A percentile compares a stretch with the other conserved stretches of the same genome.
phyloP scores from a whole-genome alignment of 2,329 filamentous ascomycete genomes.

The Clonostachys rhizophaga region DNA sequence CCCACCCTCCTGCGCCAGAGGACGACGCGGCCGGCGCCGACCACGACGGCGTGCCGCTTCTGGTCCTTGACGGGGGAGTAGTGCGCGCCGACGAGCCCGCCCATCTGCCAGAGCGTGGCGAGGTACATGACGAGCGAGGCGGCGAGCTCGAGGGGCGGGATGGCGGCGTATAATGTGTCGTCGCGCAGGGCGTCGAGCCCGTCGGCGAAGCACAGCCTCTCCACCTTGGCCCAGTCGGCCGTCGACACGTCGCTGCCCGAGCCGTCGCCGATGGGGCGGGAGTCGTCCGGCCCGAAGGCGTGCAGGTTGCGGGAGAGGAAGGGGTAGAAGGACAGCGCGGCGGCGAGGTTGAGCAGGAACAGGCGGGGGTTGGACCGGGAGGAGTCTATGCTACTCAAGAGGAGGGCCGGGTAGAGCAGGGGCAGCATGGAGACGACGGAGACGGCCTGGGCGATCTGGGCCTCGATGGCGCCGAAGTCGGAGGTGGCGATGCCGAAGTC shows the following conservation, averaged over 20 bases:
- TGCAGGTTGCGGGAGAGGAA: constrained; percentile 15
- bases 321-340: constrained; percentile 12
- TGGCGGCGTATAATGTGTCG: neutral
- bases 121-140: neutral
- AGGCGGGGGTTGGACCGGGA: neutral
- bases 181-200: neutral
- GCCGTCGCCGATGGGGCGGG: constrained; percentile 6
- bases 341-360: constrained; percentile 1
- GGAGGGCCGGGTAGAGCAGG: constrained; percentile 9
- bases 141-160: neutral
- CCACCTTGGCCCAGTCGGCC: neutral
- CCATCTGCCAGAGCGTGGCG: neutral
- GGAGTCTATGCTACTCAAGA: constrained; percentile 3
- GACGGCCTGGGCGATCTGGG: constrained; percentile 10
- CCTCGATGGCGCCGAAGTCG: constrained; percentile 13
- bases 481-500: constrained; percentile 12
- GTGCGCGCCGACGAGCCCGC: neutral
- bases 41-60: too few species aligned
- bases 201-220: neutral
- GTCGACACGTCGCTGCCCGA: neutral
- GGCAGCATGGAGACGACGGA: constrained; percentile 13
- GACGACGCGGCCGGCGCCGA: neutral
- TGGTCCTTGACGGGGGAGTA: neutral
- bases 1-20: neutral
- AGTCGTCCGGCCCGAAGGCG: constrained; percentile 4